Percentiles rank a stretch among this genome's conserved stretches.
These are phyloP conservation scores for Starmera amethionina DNA, from an alignment of 805 yeast species.

Conservation along the genomic window DNA sequence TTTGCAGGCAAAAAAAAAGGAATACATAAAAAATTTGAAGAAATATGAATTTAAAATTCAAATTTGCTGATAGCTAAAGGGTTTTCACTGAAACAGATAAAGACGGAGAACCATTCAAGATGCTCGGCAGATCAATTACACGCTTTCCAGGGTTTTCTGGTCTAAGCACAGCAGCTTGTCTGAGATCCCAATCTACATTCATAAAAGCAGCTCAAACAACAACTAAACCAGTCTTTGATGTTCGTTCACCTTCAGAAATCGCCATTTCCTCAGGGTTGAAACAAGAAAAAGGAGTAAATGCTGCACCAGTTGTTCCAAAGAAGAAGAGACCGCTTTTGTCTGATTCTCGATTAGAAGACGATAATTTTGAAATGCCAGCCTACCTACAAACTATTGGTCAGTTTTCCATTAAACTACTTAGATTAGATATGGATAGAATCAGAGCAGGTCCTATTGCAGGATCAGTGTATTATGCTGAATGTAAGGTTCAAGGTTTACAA, in stretches of 20 bases:
- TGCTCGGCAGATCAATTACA: too few species aligned
- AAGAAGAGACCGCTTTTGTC: conserved; percentile 24
- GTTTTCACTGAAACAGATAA: too few species aligned
- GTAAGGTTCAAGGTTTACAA: conserved; percentile 76
- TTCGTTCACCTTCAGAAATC: conserved; percentile 14
- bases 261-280: conserved; percentile 16
- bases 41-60: too few species aligned
- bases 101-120: too few species aligned
- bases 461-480: conserved; percentile 72
- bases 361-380: conserved; percentile 30
- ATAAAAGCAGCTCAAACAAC: neutral
- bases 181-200: neutral
- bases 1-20: too few species aligned
- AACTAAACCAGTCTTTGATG: neutral
- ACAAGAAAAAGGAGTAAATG: conserved; percentile 16
- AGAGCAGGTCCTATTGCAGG: conserved; percentile 96
- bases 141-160: too few species aligned
- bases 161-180: neutral
- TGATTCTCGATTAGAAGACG: conserved; percentile 28
- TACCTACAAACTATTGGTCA: conserved; percentile 58
- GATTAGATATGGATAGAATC: conserved; percentile 83
- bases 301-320: conserved; percentile 24
- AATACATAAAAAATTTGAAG: too few species aligned
- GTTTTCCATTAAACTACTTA: conserved; percentile 44
- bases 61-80: too few species aligned